Evolutionary conservation across 768 basidiomycete species (phyloP).

Genomic region (Lyophyllum decastes): DNA sequence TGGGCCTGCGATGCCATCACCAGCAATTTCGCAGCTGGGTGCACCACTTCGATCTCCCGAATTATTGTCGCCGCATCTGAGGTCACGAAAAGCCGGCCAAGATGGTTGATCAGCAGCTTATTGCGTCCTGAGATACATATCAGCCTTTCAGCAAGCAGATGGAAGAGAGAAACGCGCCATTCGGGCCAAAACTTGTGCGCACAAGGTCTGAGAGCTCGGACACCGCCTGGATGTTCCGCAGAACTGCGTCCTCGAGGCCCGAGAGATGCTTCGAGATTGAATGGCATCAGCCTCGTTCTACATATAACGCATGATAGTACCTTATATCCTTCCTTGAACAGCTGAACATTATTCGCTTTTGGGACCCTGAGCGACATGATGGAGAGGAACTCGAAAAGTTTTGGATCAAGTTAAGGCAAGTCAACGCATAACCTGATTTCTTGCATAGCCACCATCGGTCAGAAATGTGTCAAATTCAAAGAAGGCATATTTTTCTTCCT

Average conservation of each 20-base stretch:
- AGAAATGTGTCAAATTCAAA: neutral
- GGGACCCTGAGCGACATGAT: constrained; percentile 94
- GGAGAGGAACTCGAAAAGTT: constrained; percentile 4
- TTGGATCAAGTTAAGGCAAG: constrained; percentile 10
- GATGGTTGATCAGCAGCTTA: constrained; percentile 97
- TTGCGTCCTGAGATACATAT: constrained; percentile 68
- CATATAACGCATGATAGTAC: constrained; percentile 34
- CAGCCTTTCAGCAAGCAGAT: neutral
- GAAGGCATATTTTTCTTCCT: neutral
- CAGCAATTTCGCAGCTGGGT: constrained; percentile 98
- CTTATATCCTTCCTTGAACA: constrained; percentile 99
- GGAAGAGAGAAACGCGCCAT: constrained; percentile 58
- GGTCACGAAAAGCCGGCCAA: constrained; percentile 94
- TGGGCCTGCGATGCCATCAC: constrained; percentile 98
- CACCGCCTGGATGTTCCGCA: constrained; percentile 97
- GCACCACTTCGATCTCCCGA: constrained; percentile 96
- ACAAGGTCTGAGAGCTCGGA: constrained; percentile 93
- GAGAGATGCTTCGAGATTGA: constrained; percentile 68
- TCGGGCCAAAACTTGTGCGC: constrained; percentile 94
- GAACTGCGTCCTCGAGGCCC: constrained; percentile 95
- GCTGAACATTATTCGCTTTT: constrained; percentile 81
- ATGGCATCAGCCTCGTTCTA: constrained; percentile 4
- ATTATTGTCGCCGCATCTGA: constrained; percentile 99
- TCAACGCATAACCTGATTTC: constrained; percentile 22
- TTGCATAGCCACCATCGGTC: constrained; percentile 23